Evolutionary conservation across 2,329 filamentous ascomycete genomes (phyloP), one percentile per base, ranked within the genome.

Genomic region (Hansfordia pulvinata): DNA sequence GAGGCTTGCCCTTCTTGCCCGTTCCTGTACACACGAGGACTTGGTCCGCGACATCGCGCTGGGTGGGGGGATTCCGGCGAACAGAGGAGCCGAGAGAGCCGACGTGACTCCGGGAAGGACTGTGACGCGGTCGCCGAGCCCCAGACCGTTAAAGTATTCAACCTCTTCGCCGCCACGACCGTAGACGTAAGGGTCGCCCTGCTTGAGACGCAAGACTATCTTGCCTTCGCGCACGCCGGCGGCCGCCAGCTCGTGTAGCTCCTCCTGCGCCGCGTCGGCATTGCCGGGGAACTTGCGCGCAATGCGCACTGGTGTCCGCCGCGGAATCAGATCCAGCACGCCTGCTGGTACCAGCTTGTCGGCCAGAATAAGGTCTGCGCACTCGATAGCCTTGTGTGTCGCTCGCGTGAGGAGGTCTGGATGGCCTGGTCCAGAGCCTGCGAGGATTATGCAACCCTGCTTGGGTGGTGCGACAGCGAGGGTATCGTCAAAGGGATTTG

Each of bases 211-310:
- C 18, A 98, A 63, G 0, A 98, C 90, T 2, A 72, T 80, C 47
- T 81, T 74, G 9, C 90, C 90, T 12, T 54, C 52, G 5, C 43
- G 47, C 10, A 63, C 61, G 3, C 74, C 84, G 3, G 70, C 69
- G 3, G 93, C 61, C 0, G 84, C 90, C 40, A 83, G 66, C 28
- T 75, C 65, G 3, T 93, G 68, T 4, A 98, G 72, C 52, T 98
- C 90, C 44, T 86, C 75, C 49, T 98, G 90, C 0, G 90, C 90
- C 23, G 74, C 73, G 41, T 98, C 90, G 20, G 90, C 90, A 52
- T 98, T 96, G 13, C 90, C 90, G 1, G 90, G 90, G 53, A 98
- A 98, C 50, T 98, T 98, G 44, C 86, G 79, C 4, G 90, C 88
- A 41, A 98, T 98, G 42, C 83, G 75, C 9, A 96, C 77, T 8